Evolutionary conservation across 345 rosid species (phyloP), one percentile per base, ranked within the genome.

Genomic region (Aquilaria yunnanensis): DNA sequence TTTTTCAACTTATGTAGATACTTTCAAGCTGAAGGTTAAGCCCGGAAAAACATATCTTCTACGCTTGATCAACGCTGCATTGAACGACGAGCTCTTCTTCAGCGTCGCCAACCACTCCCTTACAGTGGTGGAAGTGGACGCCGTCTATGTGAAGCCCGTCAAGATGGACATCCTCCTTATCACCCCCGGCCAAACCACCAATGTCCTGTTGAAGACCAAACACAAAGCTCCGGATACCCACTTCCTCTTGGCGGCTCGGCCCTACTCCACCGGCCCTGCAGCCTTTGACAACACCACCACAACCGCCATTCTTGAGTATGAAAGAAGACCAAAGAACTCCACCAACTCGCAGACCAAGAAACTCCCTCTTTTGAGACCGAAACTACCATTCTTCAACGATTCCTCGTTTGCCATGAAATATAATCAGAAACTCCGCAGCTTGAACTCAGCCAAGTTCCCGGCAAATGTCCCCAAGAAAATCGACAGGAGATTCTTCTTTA

Each of bases 141-240:
- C 87, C 0, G 77, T 78, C 54, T 86, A 89, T 16, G 78, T 85
- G 34, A 86, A 89, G 68, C 93, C 89, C 14, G 78, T 83, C 13
- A 81, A 68, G 54, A 85, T 86, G 10, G 59, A 74, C 34, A 75
- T 65, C 0, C 46, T 89, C 9, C 66, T 84, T 0, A 84, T 84
- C 41, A 80, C 84, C 5, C 92, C 96, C 2, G 90, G 96, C 14
- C 90, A 85, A 55, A 89, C 96, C 53, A 79, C 85, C 8, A 84
- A 86, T 75, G 90, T 89, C 68, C 81, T 89, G 8, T 79, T 83
- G 70, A 76, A 45, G 63, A 62, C 81, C 45, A 80, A 77, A 62
- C 45, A 74, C 12, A 67, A 58, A n/a, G 53, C 73, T 58, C 78
- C 83, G 5, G 59, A 57, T 13, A 63, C 80, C 65, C 67, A 63